Evolutionary conservation across 2,329 filamentous ascomycete species (phyloP).

Genomic region (Stemphylium vesicarium): DNA sequence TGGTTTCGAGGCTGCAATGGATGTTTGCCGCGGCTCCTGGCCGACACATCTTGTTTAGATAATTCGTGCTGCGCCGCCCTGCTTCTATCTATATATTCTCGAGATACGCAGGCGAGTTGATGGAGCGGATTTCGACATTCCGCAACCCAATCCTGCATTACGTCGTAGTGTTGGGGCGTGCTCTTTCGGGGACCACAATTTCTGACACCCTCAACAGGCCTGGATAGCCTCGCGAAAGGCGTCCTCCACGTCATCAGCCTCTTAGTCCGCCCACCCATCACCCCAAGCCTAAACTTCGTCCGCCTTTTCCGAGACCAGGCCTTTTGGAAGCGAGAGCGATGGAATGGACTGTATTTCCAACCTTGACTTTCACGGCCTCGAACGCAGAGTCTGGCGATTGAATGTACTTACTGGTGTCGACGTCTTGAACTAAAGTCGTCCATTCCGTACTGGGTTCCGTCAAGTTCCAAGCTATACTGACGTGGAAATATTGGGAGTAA

Average conservation of each 20-base stretch:
- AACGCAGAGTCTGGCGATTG: conserved; percentile 40
- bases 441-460: conserved; percentile 36
- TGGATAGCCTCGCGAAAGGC: not conserved
- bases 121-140: not conserved
- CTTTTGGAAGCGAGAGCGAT: conserved; percentile 37
- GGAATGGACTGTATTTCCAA: conserved; percentile 51
- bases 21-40: too few species aligned
- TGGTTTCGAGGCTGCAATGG: too few species aligned
- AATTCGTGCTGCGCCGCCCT: too few species aligned
- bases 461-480: conserved; percentile 83
- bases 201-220: conserved; percentile 9
- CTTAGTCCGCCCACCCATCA: conserved; percentile 10
- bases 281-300: conserved; percentile 23
- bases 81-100: not conserved
- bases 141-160: not conserved
- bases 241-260: conserved; percentile 13
- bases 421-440: conserved; percentile 28
- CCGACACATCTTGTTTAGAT: too few species aligned
- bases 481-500: conserved; percentile 72
- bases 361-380: conserved; percentile 55
- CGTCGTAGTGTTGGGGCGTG: conserved; percentile 10
- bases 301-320: conserved; percentile 17
- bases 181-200: conserved; percentile 7
- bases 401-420: conserved; percentile 31
- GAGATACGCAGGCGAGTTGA: not conserved